Percentiles rank a stretch among this genome's conserved stretches.
Evolutionary conservation across 2,329 filamentous ascomycete genomes (phyloP).

Genomic region (Penicillium sp.): DNA sequence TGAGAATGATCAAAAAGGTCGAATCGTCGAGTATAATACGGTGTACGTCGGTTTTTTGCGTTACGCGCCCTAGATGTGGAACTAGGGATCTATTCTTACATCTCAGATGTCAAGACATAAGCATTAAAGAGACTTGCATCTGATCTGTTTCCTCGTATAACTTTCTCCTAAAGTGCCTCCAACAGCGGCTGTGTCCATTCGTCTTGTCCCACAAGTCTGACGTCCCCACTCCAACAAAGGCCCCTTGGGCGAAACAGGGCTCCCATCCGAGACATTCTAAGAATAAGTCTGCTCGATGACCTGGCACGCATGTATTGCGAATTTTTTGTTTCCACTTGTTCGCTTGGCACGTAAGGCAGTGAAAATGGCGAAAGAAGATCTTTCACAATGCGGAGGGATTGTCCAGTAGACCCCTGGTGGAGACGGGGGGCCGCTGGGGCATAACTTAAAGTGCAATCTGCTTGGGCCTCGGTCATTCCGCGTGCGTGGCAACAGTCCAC

Average conservation of each 20-base stretch:
- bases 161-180: slow-evolving; percentile 1
- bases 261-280: slow-evolving; percentile 7
- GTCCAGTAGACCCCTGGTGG: background rate
- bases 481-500: background rate
- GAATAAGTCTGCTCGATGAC: background rate
- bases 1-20: background rate
- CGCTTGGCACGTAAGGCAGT: background rate
- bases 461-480: background rate
- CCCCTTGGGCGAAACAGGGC: background rate
- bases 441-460: background rate
- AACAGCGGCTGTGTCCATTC: background rate
- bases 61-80: background rate
- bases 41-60: background rate
- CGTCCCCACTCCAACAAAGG: background rate
- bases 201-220: slow-evolving; percentile 1
- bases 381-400: too few species aligned
- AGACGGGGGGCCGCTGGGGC: background rate
- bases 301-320: background rate
- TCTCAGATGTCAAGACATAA: background rate
- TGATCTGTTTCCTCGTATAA: slow-evolving; percentile 2
- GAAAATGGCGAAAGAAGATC: background rate
- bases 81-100: background rate
- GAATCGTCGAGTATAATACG: background rate
- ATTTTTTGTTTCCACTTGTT: background rate
- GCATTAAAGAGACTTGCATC: background rate